Conservation (phyloP, 2,329 filamentous ascomycete species). For the Diaporthe humulicola region DNA sequence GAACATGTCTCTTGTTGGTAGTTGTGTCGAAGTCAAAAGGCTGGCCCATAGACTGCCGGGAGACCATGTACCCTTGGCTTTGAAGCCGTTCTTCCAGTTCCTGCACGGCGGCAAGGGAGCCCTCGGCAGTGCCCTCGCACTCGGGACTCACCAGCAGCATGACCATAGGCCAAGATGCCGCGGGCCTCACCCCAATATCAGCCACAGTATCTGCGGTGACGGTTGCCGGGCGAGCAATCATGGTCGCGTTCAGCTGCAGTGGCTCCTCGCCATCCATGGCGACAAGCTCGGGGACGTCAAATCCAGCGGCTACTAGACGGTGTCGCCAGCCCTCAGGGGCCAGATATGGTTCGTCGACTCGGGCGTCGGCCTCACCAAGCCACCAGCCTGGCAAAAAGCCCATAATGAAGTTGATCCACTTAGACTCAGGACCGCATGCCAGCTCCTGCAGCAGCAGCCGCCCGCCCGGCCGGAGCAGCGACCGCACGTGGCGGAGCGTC, state of each 20-base stretch:
- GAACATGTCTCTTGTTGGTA: background rate
- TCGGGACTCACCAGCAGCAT: background rate
- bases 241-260: background rate
- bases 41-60: conserved; percentile 16
- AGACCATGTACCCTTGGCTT: conserved; percentile 36
- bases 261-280: conserved; percentile 1
- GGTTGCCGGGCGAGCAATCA: background rate
- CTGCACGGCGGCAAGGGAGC: conserved; percentile 26
- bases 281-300: background rate
- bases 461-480: background rate
- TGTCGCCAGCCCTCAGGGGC: background rate
- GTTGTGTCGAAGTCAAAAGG: background rate
- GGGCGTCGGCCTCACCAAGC: background rate
- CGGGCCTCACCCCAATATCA: background rate
- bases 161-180: background rate
- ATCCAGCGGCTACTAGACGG: background rate
- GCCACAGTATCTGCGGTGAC: background rate
- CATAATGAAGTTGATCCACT: conserved; percentile 24
- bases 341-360: background rate
- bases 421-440: background rate
- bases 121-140: background rate
- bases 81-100: conserved; percentile 46
- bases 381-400: conserved; percentile 30
- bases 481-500: conserved; percentile 4
- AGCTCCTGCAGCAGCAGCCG: conserved; percentile 37